Base-by-base conservation (phyloP, 345 rosid genomes). In the Erodium maritimum region DNA sequence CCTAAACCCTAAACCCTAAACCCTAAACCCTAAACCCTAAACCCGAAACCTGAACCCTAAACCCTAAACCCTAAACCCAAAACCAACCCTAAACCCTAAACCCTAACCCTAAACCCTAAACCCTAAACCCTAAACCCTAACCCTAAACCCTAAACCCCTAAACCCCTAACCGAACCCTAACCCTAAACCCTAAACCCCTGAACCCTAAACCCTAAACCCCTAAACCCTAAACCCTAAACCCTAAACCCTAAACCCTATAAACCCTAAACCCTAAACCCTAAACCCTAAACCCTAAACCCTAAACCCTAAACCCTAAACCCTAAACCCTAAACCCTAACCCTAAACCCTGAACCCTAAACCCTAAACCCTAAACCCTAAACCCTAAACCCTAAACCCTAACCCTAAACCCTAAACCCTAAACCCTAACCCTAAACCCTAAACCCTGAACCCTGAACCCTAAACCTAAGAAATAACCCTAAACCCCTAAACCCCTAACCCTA, bases 321-420 rank as follows among this genome's bases (percentile, higher is more conserved):
- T 19, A 55, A 55, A 23, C 57, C 57, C 21, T 19, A 55, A 55
- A 23, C 57, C 57, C 21, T 19, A 55, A 55, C 57, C 57, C 57
- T 55, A 55, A 55, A 55, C 57, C 57, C 57, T 55, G 21, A 55
- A 55, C 57, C 57, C 57, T 55, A 55, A 55, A 55, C 57, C 57
- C 57, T 55, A 55, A 55, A 55, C 57, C 57, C 57, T 55, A 55
- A 55, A 55, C 57, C 57, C 25, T 19, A 55, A 55, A 20, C 57
- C 57, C 25, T 19, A 55, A 55, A 20, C 57, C 57, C 25, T 19
- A 55, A 55, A 20, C 57, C 57, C 25, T 19, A 55, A 55, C 8
- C 57, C 57, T 17, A 5, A 55, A 55, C 8, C 57, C 57, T 16
- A 13, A 54, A 54, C 57, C 57, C 16, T 3, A 54, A 54, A 8